A percentile compares a stretch with the other conserved stretches of the same genome.
Conservation (phyloP, 106 monocot species). For the Vanilla planifolia region DNA sequence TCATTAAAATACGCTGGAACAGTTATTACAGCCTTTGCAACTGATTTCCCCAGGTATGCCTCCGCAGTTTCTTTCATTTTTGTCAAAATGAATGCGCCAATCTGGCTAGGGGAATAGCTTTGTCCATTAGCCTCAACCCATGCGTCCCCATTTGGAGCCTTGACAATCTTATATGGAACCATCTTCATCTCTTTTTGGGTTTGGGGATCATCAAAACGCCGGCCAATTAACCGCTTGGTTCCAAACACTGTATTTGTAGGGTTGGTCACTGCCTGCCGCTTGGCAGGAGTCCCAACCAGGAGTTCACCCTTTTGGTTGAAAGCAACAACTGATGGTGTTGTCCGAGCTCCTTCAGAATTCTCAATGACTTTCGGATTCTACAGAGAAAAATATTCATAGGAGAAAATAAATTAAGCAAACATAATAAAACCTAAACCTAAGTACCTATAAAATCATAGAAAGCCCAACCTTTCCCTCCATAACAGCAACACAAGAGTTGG, state of each 20-base stretch:
- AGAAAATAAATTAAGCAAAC: neutral
- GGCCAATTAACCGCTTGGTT: slow-evolving; percentile 44
- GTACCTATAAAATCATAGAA: neutral
- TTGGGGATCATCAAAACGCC: slow-evolving; percentile 47
- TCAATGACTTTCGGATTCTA: slow-evolving; percentile 51
- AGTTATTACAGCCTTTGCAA: slow-evolving; percentile 50
- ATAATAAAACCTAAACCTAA: neutral
- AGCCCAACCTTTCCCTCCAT: slow-evolving; percentile 56
- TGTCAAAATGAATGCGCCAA: slow-evolving; percentile 54
- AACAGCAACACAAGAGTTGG: slow-evolving; percentile 42
- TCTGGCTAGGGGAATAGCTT: slow-evolving; percentile 59
- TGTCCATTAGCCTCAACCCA: slow-evolving; percentile 64
- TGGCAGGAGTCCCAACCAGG: slow-evolving; percentile 51
- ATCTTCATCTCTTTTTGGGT: slow-evolving; percentile 66
- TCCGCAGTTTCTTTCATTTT: slow-evolving; percentile 66
- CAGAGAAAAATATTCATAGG: neutral
- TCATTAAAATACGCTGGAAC: slow-evolving; percentile 66
- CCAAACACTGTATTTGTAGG: slow-evolving; percentile 56
- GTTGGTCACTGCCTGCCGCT: slow-evolving; percentile 54
- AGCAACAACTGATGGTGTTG: slow-evolving; percentile 58
- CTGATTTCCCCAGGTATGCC: slow-evolving; percentile 56
- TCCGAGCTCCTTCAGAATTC: slow-evolving; percentile 44
- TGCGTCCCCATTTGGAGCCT: slow-evolving; percentile 56
- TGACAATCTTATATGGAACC: slow-evolving; percentile 59
- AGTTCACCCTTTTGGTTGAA: slow-evolving; percentile 50